Conservation (phyloP, 345 rosid genomes). For the Eutrema heterophyllum region DNA sequence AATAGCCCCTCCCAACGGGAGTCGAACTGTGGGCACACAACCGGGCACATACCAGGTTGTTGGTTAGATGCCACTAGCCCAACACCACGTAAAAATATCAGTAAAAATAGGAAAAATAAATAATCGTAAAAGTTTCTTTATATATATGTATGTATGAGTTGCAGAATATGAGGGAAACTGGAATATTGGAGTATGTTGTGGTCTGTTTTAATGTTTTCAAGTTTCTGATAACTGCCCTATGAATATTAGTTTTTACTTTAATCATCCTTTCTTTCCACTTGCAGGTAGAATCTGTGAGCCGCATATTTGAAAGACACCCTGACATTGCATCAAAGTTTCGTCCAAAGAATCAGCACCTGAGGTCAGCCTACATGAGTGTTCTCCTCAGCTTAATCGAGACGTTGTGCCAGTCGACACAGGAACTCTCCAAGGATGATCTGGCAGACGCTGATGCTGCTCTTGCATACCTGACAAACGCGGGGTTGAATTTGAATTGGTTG, state of each 20-base stretch:
- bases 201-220: neutral
- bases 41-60: too few relatives aligned
- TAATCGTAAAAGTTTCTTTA: neutral
- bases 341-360: neutral
- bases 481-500: slow-evolving; percentile 13
- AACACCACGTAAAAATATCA: too few relatives aligned
- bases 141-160: neutral
- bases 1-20: too few relatives aligned
- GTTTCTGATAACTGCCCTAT: neutral
- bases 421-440: neutral
- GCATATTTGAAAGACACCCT: neutral
- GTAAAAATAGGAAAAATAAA: neutral
- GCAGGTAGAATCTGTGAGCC: neutral
- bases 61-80: too few relatives aligned
- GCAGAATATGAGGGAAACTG: neutral
- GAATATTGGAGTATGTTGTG: neutral
- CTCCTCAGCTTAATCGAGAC: neutral
- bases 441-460: neutral
- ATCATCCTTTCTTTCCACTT: too few relatives aligned
- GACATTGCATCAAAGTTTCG: neutral
- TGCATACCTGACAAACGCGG: neutral
- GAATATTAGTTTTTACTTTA: neutral
- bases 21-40: too few relatives aligned
- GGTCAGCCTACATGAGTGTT: neutral
- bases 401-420: neutral